Evolutionary conservation across 495 filamentous ascomycete species (phyloP), one percentile per base, ranked within the genome.

Genomic region (Aspergillus baeticus): DNA sequence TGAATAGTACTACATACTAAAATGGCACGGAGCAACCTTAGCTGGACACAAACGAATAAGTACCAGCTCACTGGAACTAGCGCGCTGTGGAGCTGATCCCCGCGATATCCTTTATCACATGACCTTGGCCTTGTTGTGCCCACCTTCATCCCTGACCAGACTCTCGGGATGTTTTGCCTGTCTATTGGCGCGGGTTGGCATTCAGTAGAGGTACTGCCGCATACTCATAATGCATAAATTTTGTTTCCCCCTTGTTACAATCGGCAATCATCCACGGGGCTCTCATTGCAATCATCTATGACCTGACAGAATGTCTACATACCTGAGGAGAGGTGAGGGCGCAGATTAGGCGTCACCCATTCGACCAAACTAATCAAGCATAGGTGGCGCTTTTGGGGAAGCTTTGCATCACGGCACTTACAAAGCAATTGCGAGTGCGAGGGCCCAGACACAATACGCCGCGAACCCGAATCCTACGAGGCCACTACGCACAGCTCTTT

Each of bases 401-500:
- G 22, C 23, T 6, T 17, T 42, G 11, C 39, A 37, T 38, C 39
- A 45, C 43, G 15, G 14, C 21, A 23, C 33, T n/a, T 29, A 15
- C 31, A 39, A 29, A 15, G 26, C 29, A 20, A 22, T 13, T 21
- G 4, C 42, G 13, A 50, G 2, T 14, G 31, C 2, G 23, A 45
- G 10, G n/a, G 15, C 18, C n/a, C 53, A 46, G 14, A 54, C 45
- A 29, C 54, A 26, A 43, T 43, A 10, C 17, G 10, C 54, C 20
- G 47, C 53, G 13, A 6, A 45, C 36, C 34, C 51, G 21, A 49
- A 37, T n/a, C 46, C 37, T 37, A 68, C 71, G 47, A 54, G 51
- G 59, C 43, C 57, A 18, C 50, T 89, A 18, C 85, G 85, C 51
- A 92, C 90, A 6, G 89, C 90, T 44, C 77, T 94, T 29, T 93